phyloP scores from a whole-genome alignment of 208 protist species.

The Crithidia fasciculata region DNA sequence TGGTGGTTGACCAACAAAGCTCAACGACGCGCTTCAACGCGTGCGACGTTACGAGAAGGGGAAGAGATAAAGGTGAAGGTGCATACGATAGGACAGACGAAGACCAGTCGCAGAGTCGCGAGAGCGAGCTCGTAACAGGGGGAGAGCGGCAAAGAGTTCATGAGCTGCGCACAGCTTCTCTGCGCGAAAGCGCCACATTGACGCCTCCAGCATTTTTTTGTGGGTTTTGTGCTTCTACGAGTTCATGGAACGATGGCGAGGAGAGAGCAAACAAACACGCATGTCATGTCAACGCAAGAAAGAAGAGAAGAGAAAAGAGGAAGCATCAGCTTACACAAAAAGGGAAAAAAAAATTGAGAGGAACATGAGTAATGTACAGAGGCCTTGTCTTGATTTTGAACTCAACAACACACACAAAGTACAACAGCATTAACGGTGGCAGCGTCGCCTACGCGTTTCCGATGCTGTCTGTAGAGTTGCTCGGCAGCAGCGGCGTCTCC shows the following conservation, averaged over 20 bases:
- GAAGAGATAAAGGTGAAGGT: no score
- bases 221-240: conserved; percentile 5
- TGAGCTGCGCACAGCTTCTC: no score
- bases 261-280: conserved; percentile 4
- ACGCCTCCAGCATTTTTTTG: not conserved
- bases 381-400: not conserved
- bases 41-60: no score
- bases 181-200: no score
- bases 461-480: conserved; percentile 1
- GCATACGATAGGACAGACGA: no score
- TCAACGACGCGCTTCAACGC: no score
- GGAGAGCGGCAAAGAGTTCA: no score
- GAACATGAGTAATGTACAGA: conserved; percentile 9
- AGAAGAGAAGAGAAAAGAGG: conserved; percentile 5
- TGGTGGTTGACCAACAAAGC: no score
- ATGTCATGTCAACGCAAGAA: not conserved
- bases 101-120: no score
- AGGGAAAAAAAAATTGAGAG: conserved; percentile 15
- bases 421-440: not conserved
- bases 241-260: not conserved
- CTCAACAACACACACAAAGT: not conserved
- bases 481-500: conserved; percentile 2
- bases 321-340: not conserved
- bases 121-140: no score
- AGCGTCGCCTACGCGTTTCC: not conserved